Evolutionary conservation across 306 rosid species (phyloP).

Genomic region (Casuarina cunninghamiana): DNA sequence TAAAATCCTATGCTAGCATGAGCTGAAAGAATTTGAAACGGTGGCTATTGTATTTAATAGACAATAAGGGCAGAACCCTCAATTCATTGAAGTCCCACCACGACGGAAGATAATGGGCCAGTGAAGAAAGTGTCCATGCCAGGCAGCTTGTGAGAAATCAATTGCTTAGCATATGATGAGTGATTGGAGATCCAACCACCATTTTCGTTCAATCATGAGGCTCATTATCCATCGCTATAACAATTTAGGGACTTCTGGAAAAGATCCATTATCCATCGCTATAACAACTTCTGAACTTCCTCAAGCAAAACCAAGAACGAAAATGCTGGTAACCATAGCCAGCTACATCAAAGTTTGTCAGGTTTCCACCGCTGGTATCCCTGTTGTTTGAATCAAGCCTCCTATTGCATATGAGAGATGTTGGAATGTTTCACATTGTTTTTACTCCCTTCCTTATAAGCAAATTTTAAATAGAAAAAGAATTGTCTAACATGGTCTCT

Average conservation of each 20-base stretch:
- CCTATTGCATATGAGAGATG: constrained; percentile 49
- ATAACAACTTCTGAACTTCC: constrained; percentile 50
- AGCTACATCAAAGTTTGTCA: constrained; percentile 64
- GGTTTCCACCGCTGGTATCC: constrained; percentile 71
- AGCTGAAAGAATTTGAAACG: background rate
- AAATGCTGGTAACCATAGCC: constrained; percentile 69
- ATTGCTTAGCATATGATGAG: background rate
- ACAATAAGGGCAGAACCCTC: background rate
- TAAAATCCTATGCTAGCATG: background rate
- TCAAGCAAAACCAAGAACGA: constrained; percentile 75
- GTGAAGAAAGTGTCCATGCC: background rate
- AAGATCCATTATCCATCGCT: background rate
- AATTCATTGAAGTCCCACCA: too few species aligned
- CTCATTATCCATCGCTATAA: background rate
- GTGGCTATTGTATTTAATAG: background rate
- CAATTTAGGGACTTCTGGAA: background rate
- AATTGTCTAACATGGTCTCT: too few species aligned
- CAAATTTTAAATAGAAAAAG: too few species aligned
- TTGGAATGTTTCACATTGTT: too few species aligned
- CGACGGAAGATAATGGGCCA: too few species aligned
- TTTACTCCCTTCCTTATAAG: too few species aligned
- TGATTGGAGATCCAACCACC: background rate
- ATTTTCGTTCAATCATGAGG: background rate
- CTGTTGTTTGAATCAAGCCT: constrained; percentile 52
- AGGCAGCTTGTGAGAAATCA: too few species aligned